Conservation (phyloP, 345 rosid species). For the Hirschfeldia incana region DNA sequence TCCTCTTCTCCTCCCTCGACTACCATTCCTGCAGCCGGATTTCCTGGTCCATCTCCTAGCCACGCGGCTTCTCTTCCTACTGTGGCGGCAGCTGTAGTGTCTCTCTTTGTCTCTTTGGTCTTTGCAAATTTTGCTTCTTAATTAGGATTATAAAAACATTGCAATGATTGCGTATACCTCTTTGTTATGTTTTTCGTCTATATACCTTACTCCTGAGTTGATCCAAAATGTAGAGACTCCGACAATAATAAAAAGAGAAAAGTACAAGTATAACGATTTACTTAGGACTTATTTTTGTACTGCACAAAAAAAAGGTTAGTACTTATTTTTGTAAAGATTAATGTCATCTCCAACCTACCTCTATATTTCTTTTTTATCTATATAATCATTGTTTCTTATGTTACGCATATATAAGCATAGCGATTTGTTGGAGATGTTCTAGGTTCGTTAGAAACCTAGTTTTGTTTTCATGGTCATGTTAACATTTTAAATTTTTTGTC, state of each 20-base stretch:
- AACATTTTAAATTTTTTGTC: too few species aligned
- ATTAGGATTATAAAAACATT: not conserved
- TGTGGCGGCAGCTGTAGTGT: not conserved
- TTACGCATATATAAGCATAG: not conserved
- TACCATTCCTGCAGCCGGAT: constrained; percentile 48
- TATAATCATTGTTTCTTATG: too few species aligned
- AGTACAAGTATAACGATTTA: not conserved
- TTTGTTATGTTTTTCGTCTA: constrained; percentile 10
- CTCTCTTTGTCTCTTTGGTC: constrained; percentile 16
- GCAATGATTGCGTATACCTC: constrained; percentile 5
- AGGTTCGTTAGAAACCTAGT: too few species aligned
- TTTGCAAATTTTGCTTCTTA: constrained; percentile 19
- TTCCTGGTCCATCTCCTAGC: constrained; percentile 52
- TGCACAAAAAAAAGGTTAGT: too few species aligned
- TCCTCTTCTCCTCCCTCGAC: constrained; percentile 24
- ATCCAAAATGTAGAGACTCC: constrained; percentile 10
- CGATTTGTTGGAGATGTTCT: not conserved
- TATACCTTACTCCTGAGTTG: not conserved
- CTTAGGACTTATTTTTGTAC: not conserved
- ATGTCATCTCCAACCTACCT: too few species aligned
- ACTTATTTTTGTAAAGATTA: too few species aligned
- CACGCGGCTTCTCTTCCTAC: constrained; percentile 31
- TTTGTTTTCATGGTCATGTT: too few species aligned
- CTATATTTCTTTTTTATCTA: too few species aligned
- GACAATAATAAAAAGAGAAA: constrained; percentile 5